Base-by-base conservation (phyloP, 2,329 filamentous ascomycete species). In the Capronia coronata region DNA sequence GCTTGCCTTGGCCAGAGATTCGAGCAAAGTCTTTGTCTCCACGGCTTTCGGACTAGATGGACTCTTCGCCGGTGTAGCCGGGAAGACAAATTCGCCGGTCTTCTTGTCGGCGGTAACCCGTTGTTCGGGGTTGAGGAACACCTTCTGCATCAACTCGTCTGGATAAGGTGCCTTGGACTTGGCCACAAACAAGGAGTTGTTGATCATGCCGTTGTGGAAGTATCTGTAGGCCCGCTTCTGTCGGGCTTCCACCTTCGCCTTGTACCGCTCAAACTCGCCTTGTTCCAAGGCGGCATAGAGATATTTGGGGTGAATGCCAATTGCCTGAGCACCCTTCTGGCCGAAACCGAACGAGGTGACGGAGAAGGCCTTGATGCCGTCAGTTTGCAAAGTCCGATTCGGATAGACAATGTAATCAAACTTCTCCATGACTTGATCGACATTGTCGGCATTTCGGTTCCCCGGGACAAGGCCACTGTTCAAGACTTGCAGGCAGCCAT, bases 331-430 rank as follows among this genome's bases (percentile, higher is more conserved):
- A 65, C 93, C 93, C 81, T 98, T 98, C 71, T 98, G 93, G 61
- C 93, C 93, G 76, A 98, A 98, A 71, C 93, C 93, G 69, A 98
- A 98, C 0, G 94, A 98, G 5, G 94, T 98, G 57, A 98, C 88
- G 1, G 89, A 95, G 79, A 98, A 97, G 11, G 93, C 94, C 75
- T 97, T 98, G 76, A 98, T 78, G 57, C 93, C 93, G 64, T 98
- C 93, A 6, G 93, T 98, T 75, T 98, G 93, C 62, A 98, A 90
- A 68, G 82, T 86, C 63, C 87, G 86, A 72, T 86, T 95, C 40
- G 93, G 93, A 72, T 96, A 98, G 57, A 97, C 87, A 61, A 98
- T 94, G 73, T 95, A 86, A 68, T 98, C 93, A 62, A 93, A 98
- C 68, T 96, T 80, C 77, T 97, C 91, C 86, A 98, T 94, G 61